Evolutionary conservation across 176 grass and related monocot species (phyloP).

Genomic region (Triticum aestivum): IWGSC_CS_RefSeq_v2.1 NC_057801.1:28889912-28890411

Average conservation of each 20-base stretch:
- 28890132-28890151: not conserved
- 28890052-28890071: not conserved
- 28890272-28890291: not conserved
- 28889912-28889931: too few species aligned
- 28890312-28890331: too few species aligned
- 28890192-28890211: too few species aligned
- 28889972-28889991: too few species aligned
- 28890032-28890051: not conserved
- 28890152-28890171: not conserved
- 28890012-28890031: too few species aligned
- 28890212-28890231: not conserved
- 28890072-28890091: not conserved
- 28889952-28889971: too few species aligned
- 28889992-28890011: too few species aligned
- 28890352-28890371: not conserved
- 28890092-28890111: not conserved
- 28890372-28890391: not conserved
- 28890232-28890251: not conserved
- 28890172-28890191: too few species aligned
- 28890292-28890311: not conserved
- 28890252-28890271: not conserved
- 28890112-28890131: not conserved
- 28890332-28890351: not conserved
- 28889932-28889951: too few species aligned
- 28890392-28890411: not conserved